A percentile compares a stretch with the other conserved stretches of the same genome.
These are phyloP conservation scores for Rhizophora mangle DNA, from an alignment of 345 rosid genomes.

Conservation along the genomic window DNA sequence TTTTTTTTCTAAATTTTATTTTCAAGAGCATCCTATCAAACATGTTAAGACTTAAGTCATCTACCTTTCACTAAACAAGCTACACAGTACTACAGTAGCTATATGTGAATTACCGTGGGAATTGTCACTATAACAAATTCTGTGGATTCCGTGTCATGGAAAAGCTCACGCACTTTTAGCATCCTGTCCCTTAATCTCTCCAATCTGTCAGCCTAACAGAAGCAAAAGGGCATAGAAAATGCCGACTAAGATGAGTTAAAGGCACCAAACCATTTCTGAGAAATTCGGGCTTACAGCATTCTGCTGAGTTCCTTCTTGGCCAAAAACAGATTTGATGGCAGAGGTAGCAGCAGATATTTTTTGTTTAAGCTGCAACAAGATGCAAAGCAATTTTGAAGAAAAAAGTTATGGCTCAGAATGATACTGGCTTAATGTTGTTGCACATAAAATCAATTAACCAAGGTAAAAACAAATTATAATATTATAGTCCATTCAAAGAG, in stretches of 20 bases:
- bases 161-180: slow-evolving; percentile 96
- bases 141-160: slow-evolving; percentile 81
- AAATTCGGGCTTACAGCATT: slow-evolving; percentile 57
- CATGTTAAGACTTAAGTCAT: not conserved
- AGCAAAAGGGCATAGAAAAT: slow-evolving; percentile 1
- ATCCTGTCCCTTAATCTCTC: slow-evolving; percentile 87
- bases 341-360: slow-evolving; percentile 88
- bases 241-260: not conserved
- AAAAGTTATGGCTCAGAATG: not conserved
- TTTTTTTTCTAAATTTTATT: too few relatives aligned
- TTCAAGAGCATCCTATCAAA: not conserved
- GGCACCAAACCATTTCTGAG: slow-evolving; percentile 14
- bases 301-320: slow-evolving; percentile 58
- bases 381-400: slow-evolving; percentile 7
- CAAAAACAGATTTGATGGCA: slow-evolving; percentile 92
- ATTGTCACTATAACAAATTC: slow-evolving; percentile 94
- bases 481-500: too few relatives aligned
- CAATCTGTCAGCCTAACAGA: slow-evolving; percentile 70
- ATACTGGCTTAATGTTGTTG: not conserved
- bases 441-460: not conserved
- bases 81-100: not conserved
- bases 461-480: too few relatives aligned
- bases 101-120: slow-evolving; percentile 58
- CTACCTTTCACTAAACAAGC: not conserved
- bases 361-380: slow-evolving; percentile 70